Evolutionary conservation across 2,329 filamentous ascomycete genomes (phyloP).

Genomic region (Phyllachora maydis): DNA sequence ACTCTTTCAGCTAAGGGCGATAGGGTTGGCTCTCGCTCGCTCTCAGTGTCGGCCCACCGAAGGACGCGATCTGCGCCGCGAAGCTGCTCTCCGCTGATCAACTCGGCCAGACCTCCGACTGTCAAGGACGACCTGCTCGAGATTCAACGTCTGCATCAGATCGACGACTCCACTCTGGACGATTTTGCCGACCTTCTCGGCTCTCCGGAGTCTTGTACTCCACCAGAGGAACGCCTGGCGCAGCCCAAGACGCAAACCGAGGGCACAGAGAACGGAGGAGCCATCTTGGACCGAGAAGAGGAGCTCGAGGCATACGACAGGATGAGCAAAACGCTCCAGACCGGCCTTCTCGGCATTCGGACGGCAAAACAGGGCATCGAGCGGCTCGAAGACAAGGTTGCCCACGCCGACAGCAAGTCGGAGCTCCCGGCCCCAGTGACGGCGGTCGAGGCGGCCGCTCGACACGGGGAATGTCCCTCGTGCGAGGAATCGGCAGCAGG

Average conservation of each 20-base stretch:
- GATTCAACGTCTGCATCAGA: constrained; percentile 28
- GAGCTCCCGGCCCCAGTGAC: constrained; percentile 1
- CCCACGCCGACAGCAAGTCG: constrained; percentile 14
- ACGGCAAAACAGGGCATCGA: constrained; percentile 36
- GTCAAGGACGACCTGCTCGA: constrained; percentile 33
- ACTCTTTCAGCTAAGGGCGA: constrained; percentile 5
- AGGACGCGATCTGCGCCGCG: constrained; percentile 15
- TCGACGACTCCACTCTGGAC: constrained; percentile 39
- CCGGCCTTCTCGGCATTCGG: constrained; percentile 28
- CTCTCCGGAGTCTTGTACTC: constrained; percentile 7
- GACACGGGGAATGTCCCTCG: neutral
- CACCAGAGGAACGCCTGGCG: constrained; percentile 3
- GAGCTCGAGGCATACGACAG: constrained; percentile 23
- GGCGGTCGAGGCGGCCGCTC: too few species aligned
- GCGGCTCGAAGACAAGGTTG: constrained; percentile 29
- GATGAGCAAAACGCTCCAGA: constrained; percentile 30
- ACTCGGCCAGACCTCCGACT: constrained; percentile 30
- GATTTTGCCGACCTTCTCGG: constrained; percentile 29
- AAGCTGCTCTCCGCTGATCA: constrained; percentile 22
- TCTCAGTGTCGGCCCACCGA: constrained; percentile 5
- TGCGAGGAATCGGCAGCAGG: constrained; percentile 1
- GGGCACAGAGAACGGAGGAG: constrained; percentile 2
- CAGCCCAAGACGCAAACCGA: constrained; percentile 4
- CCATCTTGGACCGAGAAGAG: constrained; percentile 11
- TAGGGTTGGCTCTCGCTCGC: constrained; percentile 3